Evolutionary conservation across 2,329 filamentous ascomycete species (phyloP).

Genomic region (Parafenestella ontariensis): DNA sequence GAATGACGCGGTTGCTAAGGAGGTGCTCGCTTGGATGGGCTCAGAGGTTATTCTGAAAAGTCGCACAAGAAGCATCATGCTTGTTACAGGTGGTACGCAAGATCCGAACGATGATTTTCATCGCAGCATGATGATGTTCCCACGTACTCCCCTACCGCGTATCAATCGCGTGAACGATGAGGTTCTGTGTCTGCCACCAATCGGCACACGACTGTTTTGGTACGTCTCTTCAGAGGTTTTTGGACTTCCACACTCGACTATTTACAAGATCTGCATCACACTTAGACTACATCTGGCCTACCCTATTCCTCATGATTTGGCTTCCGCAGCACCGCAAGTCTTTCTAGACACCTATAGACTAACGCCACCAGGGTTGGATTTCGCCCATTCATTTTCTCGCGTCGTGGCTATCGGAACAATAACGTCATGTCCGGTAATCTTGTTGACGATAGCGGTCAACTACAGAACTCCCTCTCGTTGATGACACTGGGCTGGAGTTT

Average conservation of each 20-base stretch:
- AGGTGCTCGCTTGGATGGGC: conserved; percentile 37
- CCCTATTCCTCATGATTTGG: neutral
- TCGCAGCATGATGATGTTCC: conserved; percentile 4
- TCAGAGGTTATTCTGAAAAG: conserved; percentile 31
- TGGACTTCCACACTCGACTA: neutral
- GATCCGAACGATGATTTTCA: conserved; percentile 7
- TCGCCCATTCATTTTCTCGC: conserved; percentile 36
- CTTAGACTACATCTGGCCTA: neutral
- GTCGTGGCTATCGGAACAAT: conserved; percentile 9
- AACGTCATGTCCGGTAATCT: neutral
- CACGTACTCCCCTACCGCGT: neutral
- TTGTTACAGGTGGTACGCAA: conserved; percentile 23
- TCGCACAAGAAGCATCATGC: conserved; percentile 29
- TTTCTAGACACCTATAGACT: neutral
- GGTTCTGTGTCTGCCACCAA: conserved; percentile 22
- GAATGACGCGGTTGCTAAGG: conserved; percentile 30
- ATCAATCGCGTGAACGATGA: conserved; percentile 7
- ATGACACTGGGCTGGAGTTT: conserved; percentile 39
- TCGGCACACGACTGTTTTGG: conserved; percentile 37
- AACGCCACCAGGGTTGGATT: conserved; percentile 28
- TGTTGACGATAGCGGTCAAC: conserved; percentile 15
- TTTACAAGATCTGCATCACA: neutral
- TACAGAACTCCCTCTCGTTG: conserved; percentile 27
- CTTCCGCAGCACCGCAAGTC: neutral
- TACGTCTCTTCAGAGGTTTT: conserved; percentile 3